Base-by-base conservation (phyloP, 345 rosid genomes). In the Gossypium anomalum region DNA sequence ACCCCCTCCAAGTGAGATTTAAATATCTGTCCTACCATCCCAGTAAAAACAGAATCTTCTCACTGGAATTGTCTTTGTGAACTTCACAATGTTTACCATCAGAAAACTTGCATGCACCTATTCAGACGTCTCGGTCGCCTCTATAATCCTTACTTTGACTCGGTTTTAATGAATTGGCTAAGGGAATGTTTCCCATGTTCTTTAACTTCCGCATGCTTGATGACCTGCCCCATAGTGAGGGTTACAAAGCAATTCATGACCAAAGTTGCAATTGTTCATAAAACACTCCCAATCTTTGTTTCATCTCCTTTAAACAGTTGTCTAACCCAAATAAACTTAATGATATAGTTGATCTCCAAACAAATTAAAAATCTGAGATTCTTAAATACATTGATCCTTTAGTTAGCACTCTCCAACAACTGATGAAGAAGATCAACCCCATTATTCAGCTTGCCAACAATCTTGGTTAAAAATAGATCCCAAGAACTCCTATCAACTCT, bases 401-500 rank as follows among this genome's bases (percentile, higher is more conserved):
- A 75, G 38, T 22, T 8, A 63, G 80, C 78, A 71, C 66, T 78
- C 53, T 82, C 85, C 25, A 44, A 16, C 66, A 88, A 74, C 78
- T 72, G 75, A 74, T 86, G 75, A 53, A 87, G 85, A 76, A 63
- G 55, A 66, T 56, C 41, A n/a, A 38, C 59, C 23, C 86, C 84
- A 17, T 55, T 29, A 77, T 89, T 91, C 75, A 85, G 63, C 73
- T 81, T 72, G 62, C 76, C 51, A 43, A 83, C 75, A 79, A 77
- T 75, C 78, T 80, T 86, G 53, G 73, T 68, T 52, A 93, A 70
- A 73, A 93, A 80, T 70, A 85, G 78, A 49, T 85, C 87, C 97
- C 92, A 91, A 38, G 80, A 84, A 77, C 89, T 89, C 64, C 51
- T 49, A 79, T 85, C 89, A 43, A 89, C 74, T 77, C 72, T 80